phyloP scores from a whole-genome alignment of 176 grass and related monocot species.

The Puya raimondii region DNA sequence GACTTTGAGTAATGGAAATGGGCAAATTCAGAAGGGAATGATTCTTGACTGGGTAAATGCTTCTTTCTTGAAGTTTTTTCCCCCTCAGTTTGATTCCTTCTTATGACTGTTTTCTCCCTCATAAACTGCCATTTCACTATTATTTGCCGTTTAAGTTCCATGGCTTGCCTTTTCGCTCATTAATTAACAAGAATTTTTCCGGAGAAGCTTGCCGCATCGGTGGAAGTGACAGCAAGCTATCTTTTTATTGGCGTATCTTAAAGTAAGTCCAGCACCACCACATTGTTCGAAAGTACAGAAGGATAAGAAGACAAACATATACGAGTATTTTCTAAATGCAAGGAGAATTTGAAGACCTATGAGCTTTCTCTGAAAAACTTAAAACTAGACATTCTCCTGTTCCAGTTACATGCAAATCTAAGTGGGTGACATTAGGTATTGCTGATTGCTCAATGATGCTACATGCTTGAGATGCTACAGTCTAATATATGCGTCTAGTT shows the following conservation, averaged over 20 bases:
- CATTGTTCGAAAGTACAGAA: no score
- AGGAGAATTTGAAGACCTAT: background rate
- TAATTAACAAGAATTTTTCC: background rate
- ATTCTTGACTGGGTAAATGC: constrained; percentile 80
- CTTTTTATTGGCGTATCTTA: no score
- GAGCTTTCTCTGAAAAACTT: background rate
- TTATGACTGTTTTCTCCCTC: background rate
- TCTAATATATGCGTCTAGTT: background rate
- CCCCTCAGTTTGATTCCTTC: background rate
- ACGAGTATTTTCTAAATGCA: background rate
- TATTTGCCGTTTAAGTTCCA: background rate
- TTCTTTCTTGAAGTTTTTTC: constrained; percentile 6
- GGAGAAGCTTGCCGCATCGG: no score
- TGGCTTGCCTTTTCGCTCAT: background rate
- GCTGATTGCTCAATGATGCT: background rate
- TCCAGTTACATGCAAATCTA: background rate
- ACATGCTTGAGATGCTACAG: background rate
- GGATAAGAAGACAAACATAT: no score
- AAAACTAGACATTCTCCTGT: background rate
- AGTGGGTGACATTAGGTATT: background rate
- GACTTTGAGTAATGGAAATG: constrained; percentile 65
- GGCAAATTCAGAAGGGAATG: constrained; percentile 75
- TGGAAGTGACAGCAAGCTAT: no score
- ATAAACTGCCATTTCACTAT: background rate
- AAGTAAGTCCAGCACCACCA: no score